Evolutionary conservation across 2,329 filamentous ascomycete species (phyloP).

Genomic region (Microsporum ferrugineum): DNA sequence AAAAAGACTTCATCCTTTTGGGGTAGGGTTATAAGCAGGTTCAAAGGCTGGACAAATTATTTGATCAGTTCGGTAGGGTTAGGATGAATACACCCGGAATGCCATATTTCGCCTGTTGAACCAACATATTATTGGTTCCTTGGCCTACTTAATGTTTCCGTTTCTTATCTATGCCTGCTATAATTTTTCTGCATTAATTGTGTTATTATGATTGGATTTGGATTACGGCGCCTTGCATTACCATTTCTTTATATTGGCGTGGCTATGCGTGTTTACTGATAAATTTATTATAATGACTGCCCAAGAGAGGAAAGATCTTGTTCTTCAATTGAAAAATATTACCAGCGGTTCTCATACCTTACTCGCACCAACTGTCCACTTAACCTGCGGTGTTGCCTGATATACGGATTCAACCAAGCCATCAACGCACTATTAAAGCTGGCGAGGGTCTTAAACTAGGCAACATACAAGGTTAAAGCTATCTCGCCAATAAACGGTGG

Average conservation of each 20-base stretch:
- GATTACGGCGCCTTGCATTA: not conserved
- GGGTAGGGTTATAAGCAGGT: conserved; percentile 24
- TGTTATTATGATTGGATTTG: not conserved
- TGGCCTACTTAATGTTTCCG: not conserved
- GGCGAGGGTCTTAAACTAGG: not conserved
- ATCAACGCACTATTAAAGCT: not conserved
- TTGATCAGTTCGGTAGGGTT: conserved; percentile 7
- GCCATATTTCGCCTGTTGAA: too few relatives aligned
- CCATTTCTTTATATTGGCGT: too few relatives aligned
- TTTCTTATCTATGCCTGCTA: not conserved
- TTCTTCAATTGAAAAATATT: too few relatives aligned
- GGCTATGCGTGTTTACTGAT: too few relatives aligned
- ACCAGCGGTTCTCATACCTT: too few relatives aligned
- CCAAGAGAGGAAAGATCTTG: too few relatives aligned
- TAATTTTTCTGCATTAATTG: not conserved
- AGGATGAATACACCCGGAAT: not conserved
- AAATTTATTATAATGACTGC: too few relatives aligned
- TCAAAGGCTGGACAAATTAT: conserved; percentile 28
- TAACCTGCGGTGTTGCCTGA: not conserved
- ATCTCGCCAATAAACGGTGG: not conserved
- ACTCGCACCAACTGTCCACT: not conserved
- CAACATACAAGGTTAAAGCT: not conserved
- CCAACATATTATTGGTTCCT: not conserved
- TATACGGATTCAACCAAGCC: not conserved
- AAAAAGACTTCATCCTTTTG: conserved; percentile 24